These are phyloP conservation scores for Henningerozyma blattae DNA, from an alignment of 805 yeast genomes.

Conservation along the genomic window DNA sequence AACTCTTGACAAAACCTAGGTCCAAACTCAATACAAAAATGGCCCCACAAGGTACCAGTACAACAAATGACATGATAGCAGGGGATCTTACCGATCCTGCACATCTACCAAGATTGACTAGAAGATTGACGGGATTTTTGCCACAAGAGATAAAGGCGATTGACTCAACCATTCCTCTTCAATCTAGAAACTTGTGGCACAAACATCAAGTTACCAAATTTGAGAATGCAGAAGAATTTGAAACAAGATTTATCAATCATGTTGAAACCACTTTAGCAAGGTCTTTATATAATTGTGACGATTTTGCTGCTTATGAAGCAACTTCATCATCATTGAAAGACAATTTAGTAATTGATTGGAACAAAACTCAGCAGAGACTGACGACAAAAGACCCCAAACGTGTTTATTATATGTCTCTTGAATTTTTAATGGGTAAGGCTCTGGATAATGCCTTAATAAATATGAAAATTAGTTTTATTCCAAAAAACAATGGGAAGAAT, in stretches of 20 bases:
- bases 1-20: too few relatives aligned
- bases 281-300: slow-evolving; percentile 83
- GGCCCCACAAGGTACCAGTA: slow-evolving; percentile 1
- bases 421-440: slow-evolving; percentile 90
- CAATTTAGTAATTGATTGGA: slow-evolving; percentile 76
- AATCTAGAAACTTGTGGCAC: slow-evolving; percentile 68
- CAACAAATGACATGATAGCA: slow-evolving; percentile 19
- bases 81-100: slow-evolving; percentile 24
- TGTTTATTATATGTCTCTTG: slow-evolving; percentile 76
- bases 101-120: slow-evolving; percentile 35
- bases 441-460: slow-evolving; percentile 88
- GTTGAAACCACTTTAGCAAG: slow-evolving; percentile 90
- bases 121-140: slow-evolving; percentile 83
- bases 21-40: neutral
- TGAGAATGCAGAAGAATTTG: slow-evolving; percentile 42
- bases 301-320: slow-evolving; percentile 86
- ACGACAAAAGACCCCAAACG: slow-evolving; percentile 76
- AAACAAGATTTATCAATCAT: slow-evolving; percentile 61
- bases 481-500: too few relatives aligned
- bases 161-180: slow-evolving; percentile 70
- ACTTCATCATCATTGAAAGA: slow-evolving; percentile 72
- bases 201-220: slow-evolving; percentile 48
- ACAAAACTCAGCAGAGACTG: slow-evolving; percentile 82
- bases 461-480: slow-evolving; percentile 32
- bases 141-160: slow-evolving; percentile 79